Percentiles rank a stretch among this genome's conserved stretches.
Evolutionary conservation across 192 early-diverging fungal genomes (phyloP).

Genomic region (Rhizoclosmatium globosum): DNA sequence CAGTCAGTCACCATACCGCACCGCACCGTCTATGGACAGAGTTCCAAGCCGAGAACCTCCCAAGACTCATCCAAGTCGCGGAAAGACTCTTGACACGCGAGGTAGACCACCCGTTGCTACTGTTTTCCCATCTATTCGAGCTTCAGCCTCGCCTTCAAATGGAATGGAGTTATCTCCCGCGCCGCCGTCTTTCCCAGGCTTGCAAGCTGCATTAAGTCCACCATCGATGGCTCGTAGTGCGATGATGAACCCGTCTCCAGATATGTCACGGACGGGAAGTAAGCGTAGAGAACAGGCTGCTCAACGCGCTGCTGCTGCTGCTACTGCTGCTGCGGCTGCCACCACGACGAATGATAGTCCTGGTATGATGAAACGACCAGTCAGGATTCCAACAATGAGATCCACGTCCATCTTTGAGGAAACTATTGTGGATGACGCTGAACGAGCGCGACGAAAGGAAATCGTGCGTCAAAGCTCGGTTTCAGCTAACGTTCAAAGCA

Average conservation of each 20-base stretch:
- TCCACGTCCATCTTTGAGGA: slow-evolving; percentile 24
- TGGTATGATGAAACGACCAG: not conserved
- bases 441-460: slow-evolving; percentile 52
- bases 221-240: too few species aligned
- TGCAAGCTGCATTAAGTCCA: not conserved
- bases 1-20: not conserved
- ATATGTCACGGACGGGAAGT: too few species aligned
- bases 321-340: not conserved
- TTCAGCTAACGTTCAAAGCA: slow-evolving; percentile 10
- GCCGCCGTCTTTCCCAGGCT: not conserved
- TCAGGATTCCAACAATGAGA: slow-evolving; percentile 13
- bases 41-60: not conserved
- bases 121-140: not conserved
- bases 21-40: not conserved
- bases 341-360: not conserved
- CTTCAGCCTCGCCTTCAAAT: not conserved
- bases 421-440: slow-evolving; percentile 38
- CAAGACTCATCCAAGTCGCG: not conserved
- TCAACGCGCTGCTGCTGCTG: slow-evolving; percentile 12
- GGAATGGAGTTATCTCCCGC: not conserved
- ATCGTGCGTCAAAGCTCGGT: slow-evolving; percentile 7
- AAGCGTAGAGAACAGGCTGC: slow-evolving; percentile 22
- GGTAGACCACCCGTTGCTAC: not conserved
- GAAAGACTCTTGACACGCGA: not conserved
- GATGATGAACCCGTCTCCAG: too few species aligned